A percentile compares a stretch with the other conserved stretches of the same genome.
phyloP scores from a whole-genome alignment of 2,329 filamentous ascomycete species.

The Laburnicola sp. region DNA sequence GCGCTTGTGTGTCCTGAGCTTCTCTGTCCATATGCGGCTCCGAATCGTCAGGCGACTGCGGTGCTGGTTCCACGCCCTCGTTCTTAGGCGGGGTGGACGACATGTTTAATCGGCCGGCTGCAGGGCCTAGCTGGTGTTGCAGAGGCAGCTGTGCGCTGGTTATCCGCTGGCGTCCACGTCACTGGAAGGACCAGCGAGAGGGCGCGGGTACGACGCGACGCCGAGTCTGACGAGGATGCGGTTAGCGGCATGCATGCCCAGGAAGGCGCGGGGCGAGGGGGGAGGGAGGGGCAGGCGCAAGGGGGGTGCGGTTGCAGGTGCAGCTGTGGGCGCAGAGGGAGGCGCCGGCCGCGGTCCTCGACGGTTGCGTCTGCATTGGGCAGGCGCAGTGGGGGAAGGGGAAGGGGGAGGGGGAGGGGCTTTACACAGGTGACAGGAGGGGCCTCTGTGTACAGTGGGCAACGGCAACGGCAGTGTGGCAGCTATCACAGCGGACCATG shows the following conservation, averaged over 20 bases:
- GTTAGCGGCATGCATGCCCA: conserved; percentile 41
- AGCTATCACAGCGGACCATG: conserved; percentile 18
- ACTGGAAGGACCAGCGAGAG: conserved; percentile 27
- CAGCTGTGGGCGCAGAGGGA: conserved; percentile 20
- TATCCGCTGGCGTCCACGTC: conserved; percentile 49
- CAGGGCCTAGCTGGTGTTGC: conserved; percentile 43
- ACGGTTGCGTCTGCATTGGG: conserved; percentile 14
- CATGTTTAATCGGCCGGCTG: conserved; percentile 71
- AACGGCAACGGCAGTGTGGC: conserved; percentile 8
- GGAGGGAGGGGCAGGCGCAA: conserved; percentile 27
- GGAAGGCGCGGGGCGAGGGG: conserved; percentile 7
- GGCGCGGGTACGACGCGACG: conserved; percentile 38
- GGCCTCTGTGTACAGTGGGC: neutral
- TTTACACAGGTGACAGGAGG: neutral
- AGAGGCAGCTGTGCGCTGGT: conserved; percentile 54
- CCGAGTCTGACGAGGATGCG: conserved; percentile 27
- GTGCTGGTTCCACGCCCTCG: conserved; percentile 83
- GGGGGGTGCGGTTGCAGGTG: conserved; percentile 2
- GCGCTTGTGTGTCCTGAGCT: conserved; percentile 74
- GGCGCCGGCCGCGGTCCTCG: conserved; percentile 15
- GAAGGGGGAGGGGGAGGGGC: neutral
- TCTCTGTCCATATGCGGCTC: conserved; percentile 90
- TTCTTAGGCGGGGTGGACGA: conserved; percentile 91
- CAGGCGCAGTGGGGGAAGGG: neutral
- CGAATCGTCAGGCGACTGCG: conserved; percentile 86